Evolutionary conservation across 495 filamentous ascomycete genomes (phyloP), one percentile per base, ranked within the genome.

Genomic region (Talaromyces wortmannii): DNA sequence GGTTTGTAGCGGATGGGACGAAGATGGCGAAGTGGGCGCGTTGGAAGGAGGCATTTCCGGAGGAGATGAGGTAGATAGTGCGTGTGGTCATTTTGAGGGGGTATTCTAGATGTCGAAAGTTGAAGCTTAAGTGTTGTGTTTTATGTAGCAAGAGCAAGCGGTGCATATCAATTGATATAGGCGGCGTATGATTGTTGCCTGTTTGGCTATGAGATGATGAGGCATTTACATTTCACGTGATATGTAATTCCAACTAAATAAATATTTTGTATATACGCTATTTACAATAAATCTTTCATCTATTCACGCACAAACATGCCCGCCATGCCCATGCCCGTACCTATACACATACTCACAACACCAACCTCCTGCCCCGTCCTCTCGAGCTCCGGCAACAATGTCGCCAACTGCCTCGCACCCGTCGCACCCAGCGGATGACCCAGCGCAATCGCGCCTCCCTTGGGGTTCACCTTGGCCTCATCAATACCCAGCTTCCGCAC

Each of bases 341-440:
- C 90, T 60, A 95, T 83, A 70, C 90, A 95, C 90, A 95, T 91
- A 67, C 85, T 90, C 40, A 88, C 83, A 29, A 90, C 84, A 46
- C 87, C 87, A 31, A 88, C 73, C 64, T 88, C 75, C 48, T 83
- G 79, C 16, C 78, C 78, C 51, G 83, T 83, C 56, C 82, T 73
- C 67, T 77, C 75, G 67, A 88, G 61, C 70, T 89, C 86, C 17
- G 78, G 80, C 62, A 96, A 66, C 45, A 95, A 68, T 31, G 88
- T 91, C 51, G 82, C 85, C 50, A 90, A 73, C 81, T 92, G 85
- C 57, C 92, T 77, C 46, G 89, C 88, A 45, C 92, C 92, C 15
- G 92, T 97, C 50, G 89, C 90, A 45, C 92, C 92, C n/a, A 96
- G 80, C 49, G 92, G 92, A 67, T 97, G 92, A 16, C 92, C 92